Conservation (phyloP, 1,284 basidiomycete genomes). For the Cystobasidium slooffiae region DNA sequence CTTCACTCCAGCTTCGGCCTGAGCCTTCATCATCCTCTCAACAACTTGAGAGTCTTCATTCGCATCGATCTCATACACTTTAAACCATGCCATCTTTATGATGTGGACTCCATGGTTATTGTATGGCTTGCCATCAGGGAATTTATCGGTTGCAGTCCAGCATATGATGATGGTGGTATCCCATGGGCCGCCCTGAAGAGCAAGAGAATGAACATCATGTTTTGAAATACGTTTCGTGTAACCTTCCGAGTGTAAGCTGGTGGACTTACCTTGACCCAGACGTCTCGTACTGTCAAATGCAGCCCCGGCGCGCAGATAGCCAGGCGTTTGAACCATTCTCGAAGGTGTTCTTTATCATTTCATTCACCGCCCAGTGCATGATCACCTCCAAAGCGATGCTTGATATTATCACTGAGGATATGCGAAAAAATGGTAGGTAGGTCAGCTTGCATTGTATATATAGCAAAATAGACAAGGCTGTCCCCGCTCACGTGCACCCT, state of each 20-base stretch:
- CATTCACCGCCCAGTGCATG: neutral
- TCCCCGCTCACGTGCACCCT: conserved; percentile 3
- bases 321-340: conserved; percentile 6
- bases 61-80: conserved; percentile 7
- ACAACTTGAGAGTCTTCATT: conserved; percentile 6
- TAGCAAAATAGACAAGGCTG: neutral
- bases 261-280: conserved; percentile 1
- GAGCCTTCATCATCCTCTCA: neutral
- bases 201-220: neutral
- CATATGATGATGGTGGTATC: neutral
- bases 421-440: neutral
- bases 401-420: conserved; percentile 1
- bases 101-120: neutral
- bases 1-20: neutral
- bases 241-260: too few relatives aligned
- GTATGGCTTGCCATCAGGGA: conserved; percentile 3
- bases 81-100: neutral
- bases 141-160: conserved; percentile 1
- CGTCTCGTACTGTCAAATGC: neutral
- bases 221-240: too few relatives aligned
- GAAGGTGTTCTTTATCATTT: conserved; percentile 1
- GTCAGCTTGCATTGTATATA: neutral
- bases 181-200: neutral
- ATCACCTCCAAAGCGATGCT: neutral
- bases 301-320: neutral